Percentiles rank a stretch among this genome's conserved stretches.
Evolutionary conservation across 192 early-diverging fungal genomes (phyloP).

Genomic region (Coemansia sp.): DNA sequence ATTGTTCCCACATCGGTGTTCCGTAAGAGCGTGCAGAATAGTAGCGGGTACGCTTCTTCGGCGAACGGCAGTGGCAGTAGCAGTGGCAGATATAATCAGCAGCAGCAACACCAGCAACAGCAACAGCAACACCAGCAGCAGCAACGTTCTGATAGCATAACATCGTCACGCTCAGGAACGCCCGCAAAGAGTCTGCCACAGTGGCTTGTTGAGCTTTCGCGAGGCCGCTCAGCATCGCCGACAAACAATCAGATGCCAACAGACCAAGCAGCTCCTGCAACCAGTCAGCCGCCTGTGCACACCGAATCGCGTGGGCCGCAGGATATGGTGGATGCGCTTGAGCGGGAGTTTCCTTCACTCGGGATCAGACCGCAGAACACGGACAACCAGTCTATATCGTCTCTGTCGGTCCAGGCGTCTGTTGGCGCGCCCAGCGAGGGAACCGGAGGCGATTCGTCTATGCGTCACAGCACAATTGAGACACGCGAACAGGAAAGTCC

Average conservation of each 20-base stretch:
- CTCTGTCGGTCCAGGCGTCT: constrained; percentile 49
- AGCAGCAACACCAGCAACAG: background rate
- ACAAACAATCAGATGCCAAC: background rate
- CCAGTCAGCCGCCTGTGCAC: constrained; percentile 4
- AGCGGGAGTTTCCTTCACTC: constrained; percentile 46
- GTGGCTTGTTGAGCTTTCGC: constrained; percentile 53
- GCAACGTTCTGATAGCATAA: constrained; percentile 24
- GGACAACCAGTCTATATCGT: constrained; percentile 47
- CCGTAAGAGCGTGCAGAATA: constrained; percentile 44
- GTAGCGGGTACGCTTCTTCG: background rate
- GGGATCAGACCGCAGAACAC: constrained; percentile 8
- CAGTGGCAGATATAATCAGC: background rate
- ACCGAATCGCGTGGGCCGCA: constrained; percentile 35
- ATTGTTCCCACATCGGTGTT: constrained; percentile 56
- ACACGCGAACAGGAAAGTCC: constrained; percentile 3
- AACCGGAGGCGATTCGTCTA: constrained; percentile 18
- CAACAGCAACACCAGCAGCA: background rate
- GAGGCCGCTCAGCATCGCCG: constrained; percentile 30
- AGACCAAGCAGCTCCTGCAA: background rate
- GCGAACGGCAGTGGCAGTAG: background rate
- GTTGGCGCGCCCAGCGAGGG: constrained; percentile 36
- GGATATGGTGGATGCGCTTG: constrained; percentile 42
- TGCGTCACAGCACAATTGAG: constrained; percentile 23
- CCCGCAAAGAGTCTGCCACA: constrained; percentile 47
- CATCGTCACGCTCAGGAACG: constrained; percentile 40